phyloP scores from a whole-genome alignment of 2,329 filamentous ascomycete species.

The Sarocladium oryzae region DNA sequence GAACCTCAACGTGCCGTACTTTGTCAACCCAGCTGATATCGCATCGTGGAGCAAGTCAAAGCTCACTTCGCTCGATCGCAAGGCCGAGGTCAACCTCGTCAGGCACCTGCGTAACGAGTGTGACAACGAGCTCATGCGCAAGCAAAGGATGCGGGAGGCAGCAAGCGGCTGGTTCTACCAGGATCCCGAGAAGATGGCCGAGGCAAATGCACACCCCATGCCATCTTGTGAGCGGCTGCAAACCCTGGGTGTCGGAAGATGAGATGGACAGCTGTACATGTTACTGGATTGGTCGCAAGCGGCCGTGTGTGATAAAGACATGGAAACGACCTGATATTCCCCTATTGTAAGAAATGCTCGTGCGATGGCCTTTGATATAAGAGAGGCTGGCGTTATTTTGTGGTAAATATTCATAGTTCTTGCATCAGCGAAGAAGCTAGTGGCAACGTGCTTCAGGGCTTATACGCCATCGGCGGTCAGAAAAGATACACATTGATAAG shows the following conservation, averaged over 20 bases:
- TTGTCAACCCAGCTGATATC: conserved; percentile 72
- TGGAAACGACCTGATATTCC: background rate
- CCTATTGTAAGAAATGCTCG: background rate
- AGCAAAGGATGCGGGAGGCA: conserved; percentile 64
- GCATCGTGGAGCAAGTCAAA: conserved; percentile 62
- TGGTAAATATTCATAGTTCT: conserved; percentile 8
- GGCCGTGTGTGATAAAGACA: background rate
- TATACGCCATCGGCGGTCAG: background rate
- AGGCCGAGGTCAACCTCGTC: conserved; percentile 69
- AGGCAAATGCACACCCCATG: conserved; percentile 51
- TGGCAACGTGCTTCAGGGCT: background rate
- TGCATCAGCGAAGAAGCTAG: conserved; percentile 7
- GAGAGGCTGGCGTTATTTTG: background rate
- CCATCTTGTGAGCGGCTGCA: conserved; percentile 45
- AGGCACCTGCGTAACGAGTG: conserved; percentile 63
- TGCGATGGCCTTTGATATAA: background rate
- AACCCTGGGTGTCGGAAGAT: conserved; percentile 1
- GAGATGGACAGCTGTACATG: background rate
- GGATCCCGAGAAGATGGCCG: conserved; percentile 71
- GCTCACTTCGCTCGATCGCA: conserved; percentile 67
- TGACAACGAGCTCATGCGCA: conserved; percentile 61
- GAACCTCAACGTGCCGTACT: conserved; percentile 73
- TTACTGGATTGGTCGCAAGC: background rate
- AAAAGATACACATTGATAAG: background rate
- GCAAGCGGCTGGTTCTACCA: conserved; percentile 84